Evolutionary conservation across 2,329 filamentous ascomycete genomes (phyloP).

Genomic region (Whalleya microplaca): DNA sequence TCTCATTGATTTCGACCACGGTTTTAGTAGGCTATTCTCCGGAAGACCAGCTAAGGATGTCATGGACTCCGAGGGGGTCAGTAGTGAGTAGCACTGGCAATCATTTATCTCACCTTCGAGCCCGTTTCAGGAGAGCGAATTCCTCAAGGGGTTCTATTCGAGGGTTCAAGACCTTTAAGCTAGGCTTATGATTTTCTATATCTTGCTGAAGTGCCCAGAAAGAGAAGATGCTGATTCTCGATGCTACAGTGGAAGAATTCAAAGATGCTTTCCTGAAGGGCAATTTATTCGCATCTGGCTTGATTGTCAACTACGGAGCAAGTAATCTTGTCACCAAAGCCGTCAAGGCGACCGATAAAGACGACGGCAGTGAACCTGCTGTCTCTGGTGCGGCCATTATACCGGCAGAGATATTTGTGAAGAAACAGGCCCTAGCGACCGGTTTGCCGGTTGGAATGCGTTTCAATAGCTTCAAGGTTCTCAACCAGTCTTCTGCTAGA

Average conservation of each 20-base stretch:
- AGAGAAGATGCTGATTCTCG: no score
- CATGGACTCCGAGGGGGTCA: conserved; percentile 61
- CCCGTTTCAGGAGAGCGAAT: no score
- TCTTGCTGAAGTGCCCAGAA: no score
- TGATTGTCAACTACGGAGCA: conserved; percentile 60
- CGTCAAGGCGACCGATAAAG: conserved; percentile 46
- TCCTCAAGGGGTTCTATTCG: no score
- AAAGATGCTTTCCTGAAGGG: conserved; percentile 63
- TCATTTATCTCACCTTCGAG: no score
- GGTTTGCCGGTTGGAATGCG: conserved; percentile 58
- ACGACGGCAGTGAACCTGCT: conserved; percentile 48
- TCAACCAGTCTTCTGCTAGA: conserved; percentile 59
- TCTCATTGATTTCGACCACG: conserved; percentile 67
- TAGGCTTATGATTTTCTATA: no score
- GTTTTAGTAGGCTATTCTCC: conserved; percentile 60
- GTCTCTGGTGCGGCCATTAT: conserved; percentile 2
- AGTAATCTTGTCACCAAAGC: conserved; percentile 60
- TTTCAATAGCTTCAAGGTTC: conserved; percentile 60
- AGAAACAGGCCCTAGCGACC: conserved; percentile 47
- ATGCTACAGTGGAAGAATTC: conserved; percentile 68
- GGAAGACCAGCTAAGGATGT: conserved; percentile 26
- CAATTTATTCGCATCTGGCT: conserved; percentile 61
- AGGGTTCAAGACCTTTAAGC: no score
- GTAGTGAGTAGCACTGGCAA: no score
- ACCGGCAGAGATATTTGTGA: conserved; percentile 22